These are phyloP conservation scores for Ophiosphaerella korrae DNA, from an alignment of 2,329 filamentous ascomycete species.

Conservation along the genomic window DNA sequence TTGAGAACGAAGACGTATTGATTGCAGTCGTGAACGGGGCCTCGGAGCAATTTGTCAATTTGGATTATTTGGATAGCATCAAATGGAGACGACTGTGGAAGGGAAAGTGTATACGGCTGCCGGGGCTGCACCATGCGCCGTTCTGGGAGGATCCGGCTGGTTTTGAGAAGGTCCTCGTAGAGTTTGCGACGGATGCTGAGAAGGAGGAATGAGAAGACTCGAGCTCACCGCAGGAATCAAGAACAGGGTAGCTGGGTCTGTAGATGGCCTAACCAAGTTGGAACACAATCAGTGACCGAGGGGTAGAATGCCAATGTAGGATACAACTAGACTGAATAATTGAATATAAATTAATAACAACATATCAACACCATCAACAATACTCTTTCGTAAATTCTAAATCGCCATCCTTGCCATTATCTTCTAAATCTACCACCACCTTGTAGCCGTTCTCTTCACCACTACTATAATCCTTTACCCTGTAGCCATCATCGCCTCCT, in stretches of 20 bases:
- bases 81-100: slow-evolving; percentile 35
- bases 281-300: too few species aligned
- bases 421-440: too few species aligned
- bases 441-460: not conserved
- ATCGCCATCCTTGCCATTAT: too few species aligned
- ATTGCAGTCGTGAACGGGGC: slow-evolving; percentile 38
- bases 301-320: too few species aligned
- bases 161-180: slow-evolving; percentile 20
- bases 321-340: too few species aligned
- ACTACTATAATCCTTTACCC: not conserved
- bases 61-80: slow-evolving; percentile 38
- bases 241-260: too few species aligned
- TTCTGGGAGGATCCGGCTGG: slow-evolving; percentile 34
- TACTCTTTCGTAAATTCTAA: too few species aligned
- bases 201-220: not conserved
- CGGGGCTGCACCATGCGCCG: slow-evolving; percentile 35
- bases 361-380: too few species aligned
- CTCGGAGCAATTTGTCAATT: slow-evolving; percentile 36
- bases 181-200: slow-evolving; percentile 23
- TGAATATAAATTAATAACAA: too few species aligned
- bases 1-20: slow-evolving; percentile 23
- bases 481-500: not conserved
- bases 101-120: slow-evolving; percentile 29
- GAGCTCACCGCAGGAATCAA: not conserved
- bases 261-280: too few species aligned